phyloP scores from a whole-genome alignment of 805 yeast genomes.

The Vanderwaltozyma tropicalis region DNA sequence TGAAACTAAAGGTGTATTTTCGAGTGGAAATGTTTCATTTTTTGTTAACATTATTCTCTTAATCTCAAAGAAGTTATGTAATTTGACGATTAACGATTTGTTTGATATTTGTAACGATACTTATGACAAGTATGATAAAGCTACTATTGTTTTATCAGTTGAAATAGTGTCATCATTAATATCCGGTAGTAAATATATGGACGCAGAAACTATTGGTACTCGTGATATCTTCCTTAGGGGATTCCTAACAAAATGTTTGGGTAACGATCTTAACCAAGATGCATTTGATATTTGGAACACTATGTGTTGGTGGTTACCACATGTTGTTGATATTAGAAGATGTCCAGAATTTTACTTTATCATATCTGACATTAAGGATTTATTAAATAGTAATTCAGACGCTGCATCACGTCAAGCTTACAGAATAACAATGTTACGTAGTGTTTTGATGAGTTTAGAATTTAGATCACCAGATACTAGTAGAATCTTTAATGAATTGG shows the following conservation, averaged over 20 bases:
- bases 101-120: slow-evolving; percentile 38
- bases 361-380: slow-evolving; percentile 35
- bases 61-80: slow-evolving; percentile 32
- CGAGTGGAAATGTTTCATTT: slow-evolving; percentile 52
- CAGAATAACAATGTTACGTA: slow-evolving; percentile 40
- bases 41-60: slow-evolving; percentile 42
- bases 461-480: slow-evolving; percentile 49
- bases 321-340: slow-evolving; percentile 58
- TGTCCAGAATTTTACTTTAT: slow-evolving; percentile 40
- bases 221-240: slow-evolving; percentile 39
- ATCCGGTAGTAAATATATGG: slow-evolving; percentile 36
- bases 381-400: slow-evolving; percentile 39
- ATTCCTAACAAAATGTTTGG: slow-evolving; percentile 39
- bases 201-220: slow-evolving; percentile 21
- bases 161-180: slow-evolving; percentile 63
- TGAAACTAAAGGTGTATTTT: slow-evolving; percentile 57
- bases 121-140: slow-evolving; percentile 58
- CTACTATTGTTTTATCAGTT: slow-evolving; percentile 62
- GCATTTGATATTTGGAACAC: slow-evolving; percentile 65
- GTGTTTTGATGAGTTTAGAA: slow-evolving; percentile 39
- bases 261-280: slow-evolving; percentile 61
- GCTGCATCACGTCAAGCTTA: slow-evolving; percentile 59
- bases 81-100: slow-evolving; percentile 41
- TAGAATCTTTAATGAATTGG: slow-evolving; percentile 33
- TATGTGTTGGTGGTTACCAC: slow-evolving; percentile 63